Percentiles rank a stretch among this genome's conserved stretches.
phyloP scores from a whole-genome alignment of 2,329 filamentous ascomycete species.

The Pezizomycotina sp. region DNA sequence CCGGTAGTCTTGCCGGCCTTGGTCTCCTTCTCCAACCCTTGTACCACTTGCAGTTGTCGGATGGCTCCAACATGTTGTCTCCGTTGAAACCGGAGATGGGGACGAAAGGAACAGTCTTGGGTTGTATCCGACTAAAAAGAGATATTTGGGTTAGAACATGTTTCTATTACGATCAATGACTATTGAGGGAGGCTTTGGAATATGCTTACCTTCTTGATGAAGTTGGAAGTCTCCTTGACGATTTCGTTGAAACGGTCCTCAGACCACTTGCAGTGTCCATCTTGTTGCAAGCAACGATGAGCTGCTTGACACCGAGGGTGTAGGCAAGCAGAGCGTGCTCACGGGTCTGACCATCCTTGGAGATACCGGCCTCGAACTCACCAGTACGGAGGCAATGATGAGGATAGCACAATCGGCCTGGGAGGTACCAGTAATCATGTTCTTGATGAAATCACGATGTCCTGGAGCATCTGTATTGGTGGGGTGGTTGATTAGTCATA shows the following conservation, averaged over 20 bases:
- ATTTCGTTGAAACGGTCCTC: slow-evolving; percentile 96
- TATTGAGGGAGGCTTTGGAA: not conserved
- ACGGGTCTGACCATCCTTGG: slow-evolving; percentile 99
- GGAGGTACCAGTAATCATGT: slow-evolving; percentile 99
- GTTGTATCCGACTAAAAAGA: slow-evolving; percentile 72
- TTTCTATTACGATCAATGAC: not conserved
- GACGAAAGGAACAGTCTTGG: slow-evolving; percentile 95
- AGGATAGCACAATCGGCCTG: slow-evolving; percentile 99
- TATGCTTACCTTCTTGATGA: slow-evolving; percentile 84
- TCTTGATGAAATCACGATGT: slow-evolving; percentile 99
- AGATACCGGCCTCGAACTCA: slow-evolving; percentile 99
- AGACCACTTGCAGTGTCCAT: slow-evolving; percentile 99
- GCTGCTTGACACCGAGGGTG: slow-evolving; percentile 99
- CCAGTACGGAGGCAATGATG: slow-evolving; percentile 99
- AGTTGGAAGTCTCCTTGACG: slow-evolving; percentile 99
- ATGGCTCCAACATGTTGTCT: slow-evolving; percentile 94
- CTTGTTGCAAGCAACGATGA: slow-evolving; percentile 99
- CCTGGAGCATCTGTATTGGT: slow-evolving; percentile 93
- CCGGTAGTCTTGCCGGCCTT: slow-evolving; percentile 70
- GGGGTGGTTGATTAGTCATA: too few relatives aligned
- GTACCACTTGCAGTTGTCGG: slow-evolving; percentile 98
- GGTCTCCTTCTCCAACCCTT: slow-evolving; percentile 99
- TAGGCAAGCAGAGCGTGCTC: slow-evolving; percentile 99
- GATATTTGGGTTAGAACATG: too few relatives aligned
- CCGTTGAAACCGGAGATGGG: slow-evolving; percentile 99